Evolutionary conservation across 2,329 filamentous ascomycete genomes (phyloP).

Genomic region (Madurella fahalii): DNA sequence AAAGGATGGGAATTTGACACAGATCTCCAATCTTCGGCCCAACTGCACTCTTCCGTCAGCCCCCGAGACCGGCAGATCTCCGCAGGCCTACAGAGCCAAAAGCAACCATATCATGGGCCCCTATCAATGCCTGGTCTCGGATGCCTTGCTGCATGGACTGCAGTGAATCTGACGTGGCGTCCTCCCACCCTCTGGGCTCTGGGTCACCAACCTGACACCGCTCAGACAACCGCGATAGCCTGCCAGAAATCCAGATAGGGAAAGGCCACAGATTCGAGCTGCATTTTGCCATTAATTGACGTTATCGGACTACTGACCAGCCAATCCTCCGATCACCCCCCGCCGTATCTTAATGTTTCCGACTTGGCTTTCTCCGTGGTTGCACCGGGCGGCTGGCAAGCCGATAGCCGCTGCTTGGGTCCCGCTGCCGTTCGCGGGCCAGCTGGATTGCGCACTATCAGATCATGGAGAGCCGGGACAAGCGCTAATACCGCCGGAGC

Average conservation of each 20-base stretch:
- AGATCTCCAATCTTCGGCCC: neutral
- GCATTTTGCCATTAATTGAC: neutral
- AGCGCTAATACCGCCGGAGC: neutral
- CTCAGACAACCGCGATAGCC: conserved; percentile 7
- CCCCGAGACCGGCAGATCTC: neutral
- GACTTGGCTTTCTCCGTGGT: neutral
- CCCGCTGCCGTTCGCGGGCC: neutral
- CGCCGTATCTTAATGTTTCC: neutral
- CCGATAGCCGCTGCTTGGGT: neutral
- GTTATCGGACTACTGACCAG: neutral
- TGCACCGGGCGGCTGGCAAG: neutral
- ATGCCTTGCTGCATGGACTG: neutral
- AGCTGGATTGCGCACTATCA: neutral
- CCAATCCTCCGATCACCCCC: neutral
- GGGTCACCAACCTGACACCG: neutral
- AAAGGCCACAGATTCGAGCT: conserved; percentile 5
- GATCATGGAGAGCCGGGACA: neutral
- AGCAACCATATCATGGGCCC: neutral
- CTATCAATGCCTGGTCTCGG: neutral
- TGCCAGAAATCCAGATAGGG: conserved; percentile 8
- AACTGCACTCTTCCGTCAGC: neutral
- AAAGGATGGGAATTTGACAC: neutral
- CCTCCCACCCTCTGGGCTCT: conserved; percentile 3
- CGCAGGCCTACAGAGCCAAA: neutral
- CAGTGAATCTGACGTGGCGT: conserved; percentile 12